A percentile compares a stretch with the other conserved stretches of the same genome.
These are phyloP conservation scores for Backusella macrospora DNA, from an alignment of 192 early-diverging fungal genomes.

Conservation along the genomic window DNA sequence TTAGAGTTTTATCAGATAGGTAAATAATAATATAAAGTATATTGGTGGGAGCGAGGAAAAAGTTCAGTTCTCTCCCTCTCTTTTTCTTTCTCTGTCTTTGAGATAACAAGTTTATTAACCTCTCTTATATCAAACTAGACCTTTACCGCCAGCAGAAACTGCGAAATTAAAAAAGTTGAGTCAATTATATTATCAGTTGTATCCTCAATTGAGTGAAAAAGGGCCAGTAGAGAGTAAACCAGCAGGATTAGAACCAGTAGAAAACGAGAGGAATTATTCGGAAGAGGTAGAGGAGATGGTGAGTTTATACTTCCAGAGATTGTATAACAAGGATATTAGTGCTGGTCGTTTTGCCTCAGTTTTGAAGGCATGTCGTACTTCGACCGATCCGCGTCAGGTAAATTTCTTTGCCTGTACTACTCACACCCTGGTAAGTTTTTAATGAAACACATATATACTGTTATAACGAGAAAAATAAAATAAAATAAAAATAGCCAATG, in stretches of 20 bases:
- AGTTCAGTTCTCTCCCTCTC: not conserved
- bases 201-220: slow-evolving; percentile 46
- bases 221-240: slow-evolving; percentile 45
- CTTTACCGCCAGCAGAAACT: slow-evolving; percentile 61
- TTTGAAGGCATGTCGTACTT: slow-evolving; percentile 78
- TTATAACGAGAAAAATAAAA: not conserved
- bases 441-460: not conserved
- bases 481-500: not conserved
- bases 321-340: slow-evolving; percentile 76
- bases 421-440: slow-evolving; percentile 63
- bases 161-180: slow-evolving; percentile 56
- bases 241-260: not conserved
- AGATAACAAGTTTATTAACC: not conserved
- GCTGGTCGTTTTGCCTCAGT: slow-evolving; percentile 85
- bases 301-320: slow-evolving; percentile 69
- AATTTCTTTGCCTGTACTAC: slow-evolving; percentile 87
- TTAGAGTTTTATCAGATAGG: slow-evolving; percentile 62
- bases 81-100: not conserved
- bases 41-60: not conserved
- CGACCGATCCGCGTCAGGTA: slow-evolving; percentile 68
- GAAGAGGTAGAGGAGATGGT: slow-evolving; percentile 75
- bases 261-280: slow-evolving; percentile 50
- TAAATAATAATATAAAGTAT: slow-evolving; percentile 16
- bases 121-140: slow-evolving; percentile 34
- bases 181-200: slow-evolving; percentile 46